Percentiles rank a stretch among this genome's conserved stretches.
Evolutionary conservation across 2,329 filamentous ascomycete species (phyloP).

Genomic region (Cordyceps militaris): DNA sequence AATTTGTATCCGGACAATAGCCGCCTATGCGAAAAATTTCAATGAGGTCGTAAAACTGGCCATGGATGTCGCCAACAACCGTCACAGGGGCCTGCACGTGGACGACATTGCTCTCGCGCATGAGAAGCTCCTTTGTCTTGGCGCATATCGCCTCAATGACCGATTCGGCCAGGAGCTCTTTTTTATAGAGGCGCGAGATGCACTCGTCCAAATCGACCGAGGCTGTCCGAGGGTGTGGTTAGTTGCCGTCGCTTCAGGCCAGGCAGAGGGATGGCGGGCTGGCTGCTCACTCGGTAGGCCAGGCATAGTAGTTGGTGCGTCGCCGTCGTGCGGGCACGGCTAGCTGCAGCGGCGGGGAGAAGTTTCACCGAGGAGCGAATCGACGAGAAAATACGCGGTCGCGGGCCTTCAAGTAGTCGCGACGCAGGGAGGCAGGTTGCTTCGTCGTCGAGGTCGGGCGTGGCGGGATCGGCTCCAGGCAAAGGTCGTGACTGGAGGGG

Average conservation of each 20-base stretch:
- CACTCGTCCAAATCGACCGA: conserved; percentile 98
- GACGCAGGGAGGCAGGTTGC: conserved; percentile 10
- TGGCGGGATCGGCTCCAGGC: conserved; percentile 28
- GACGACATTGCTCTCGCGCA: conserved; percentile 99
- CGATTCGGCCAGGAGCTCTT: conserved; percentile 92
- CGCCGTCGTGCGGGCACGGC: neutral
- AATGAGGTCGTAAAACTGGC: conserved; percentile 98
- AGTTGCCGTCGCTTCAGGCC: neutral
- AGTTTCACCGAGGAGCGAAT: neutral
- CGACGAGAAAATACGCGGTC: neutral
- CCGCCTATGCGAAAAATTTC: conserved; percentile 99
- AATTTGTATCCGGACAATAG: conserved; percentile 96
- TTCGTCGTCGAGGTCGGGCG: conserved; percentile 18
- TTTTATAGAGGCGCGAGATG: conserved; percentile 92
- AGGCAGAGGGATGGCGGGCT: conserved; percentile 4
- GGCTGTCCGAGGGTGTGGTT: conserved; percentile 41
- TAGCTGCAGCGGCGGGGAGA: neutral
- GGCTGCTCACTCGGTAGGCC: conserved; percentile 45
- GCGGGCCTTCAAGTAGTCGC: neutral
- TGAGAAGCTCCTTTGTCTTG: conserved; percentile 96
- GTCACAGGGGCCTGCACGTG: conserved; percentile 94
- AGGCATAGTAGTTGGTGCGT: conserved; percentile 39
- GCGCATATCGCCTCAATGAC: conserved; percentile 99
- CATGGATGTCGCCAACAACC: conserved; percentile 96
- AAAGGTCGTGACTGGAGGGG: conserved; percentile 29